A percentile compares a stretch with the other conserved stretches of the same genome.
Conservation (phyloP, 2,329 filamentous ascomycete genomes). For the Chrysoporthe cubensis region DNA sequence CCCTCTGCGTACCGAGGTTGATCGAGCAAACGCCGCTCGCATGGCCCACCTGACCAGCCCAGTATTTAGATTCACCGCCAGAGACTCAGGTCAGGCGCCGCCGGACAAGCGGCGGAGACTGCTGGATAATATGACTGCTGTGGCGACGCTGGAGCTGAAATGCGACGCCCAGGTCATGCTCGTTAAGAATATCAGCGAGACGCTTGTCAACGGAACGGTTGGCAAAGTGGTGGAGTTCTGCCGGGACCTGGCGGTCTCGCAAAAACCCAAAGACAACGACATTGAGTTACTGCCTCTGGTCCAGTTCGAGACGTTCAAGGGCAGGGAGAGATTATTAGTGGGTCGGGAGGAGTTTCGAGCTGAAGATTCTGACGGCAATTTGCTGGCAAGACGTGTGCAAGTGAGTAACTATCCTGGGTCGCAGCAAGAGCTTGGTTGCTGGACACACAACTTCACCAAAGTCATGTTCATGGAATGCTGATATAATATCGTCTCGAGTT, state of each 20-base stretch:
- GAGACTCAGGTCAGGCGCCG: constrained; percentile 62
- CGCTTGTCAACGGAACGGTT: constrained; percentile 73
- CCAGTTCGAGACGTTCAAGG: constrained; percentile 21
- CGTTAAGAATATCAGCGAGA: constrained; percentile 78
- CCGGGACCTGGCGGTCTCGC: background rate
- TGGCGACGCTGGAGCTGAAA: constrained; percentile 65
- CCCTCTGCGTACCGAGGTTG: constrained; percentile 72
- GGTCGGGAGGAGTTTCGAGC: constrained; percentile 23
- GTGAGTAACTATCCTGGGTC: background rate
- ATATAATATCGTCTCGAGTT: background rate
- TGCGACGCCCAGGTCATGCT: constrained; percentile 79
- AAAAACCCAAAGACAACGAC: background rate
- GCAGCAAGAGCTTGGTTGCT: background rate
- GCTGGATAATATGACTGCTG: constrained; percentile 72
- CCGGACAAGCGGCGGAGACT: constrained; percentile 62
- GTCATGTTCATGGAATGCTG: background rate
- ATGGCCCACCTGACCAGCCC: constrained; percentile 66
- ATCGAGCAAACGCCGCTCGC: constrained; percentile 67
- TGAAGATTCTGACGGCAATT: constrained; percentile 23
- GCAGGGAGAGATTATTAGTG: constrained; percentile 19
- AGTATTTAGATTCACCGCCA: constrained; percentile 60
- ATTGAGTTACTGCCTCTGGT: constrained; percentile 19
- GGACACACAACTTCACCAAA: no score
- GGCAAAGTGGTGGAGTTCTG: constrained; percentile 71
- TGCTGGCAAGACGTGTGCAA: constrained; percentile 24